These are phyloP conservation scores for Paxillus involutus DNA, from an alignment of 768 basidiomycete genomes.

Conservation along the genomic window DNA sequence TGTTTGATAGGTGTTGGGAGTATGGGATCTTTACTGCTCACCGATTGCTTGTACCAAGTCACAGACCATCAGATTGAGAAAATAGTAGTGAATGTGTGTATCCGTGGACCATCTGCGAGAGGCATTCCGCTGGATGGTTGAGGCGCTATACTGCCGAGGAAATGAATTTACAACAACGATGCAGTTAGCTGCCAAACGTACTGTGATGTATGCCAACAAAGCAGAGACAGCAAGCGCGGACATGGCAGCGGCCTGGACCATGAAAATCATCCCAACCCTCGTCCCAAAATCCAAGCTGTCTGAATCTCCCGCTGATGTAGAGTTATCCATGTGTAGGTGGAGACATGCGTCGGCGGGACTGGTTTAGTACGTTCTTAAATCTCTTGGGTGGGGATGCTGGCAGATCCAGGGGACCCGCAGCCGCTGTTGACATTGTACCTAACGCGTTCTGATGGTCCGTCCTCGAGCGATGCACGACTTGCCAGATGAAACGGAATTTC, in stretches of 20 bases:
- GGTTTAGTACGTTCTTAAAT: too few species aligned
- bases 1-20: background rate
- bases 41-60: conserved; percentile 36
- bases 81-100: conserved; percentile 36
- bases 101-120: conserved; percentile 29
- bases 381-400: too few species aligned
- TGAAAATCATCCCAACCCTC: conserved; percentile 31
- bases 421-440: too few species aligned
- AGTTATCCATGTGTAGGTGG: background rate
- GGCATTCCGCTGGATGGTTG: conserved; percentile 23
- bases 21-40: conserved; percentile 6
- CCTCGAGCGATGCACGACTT: too few species aligned
- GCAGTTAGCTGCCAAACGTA: conserved; percentile 8
- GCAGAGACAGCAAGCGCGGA: conserved; percentile 29
- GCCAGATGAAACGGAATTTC: too few species aligned
- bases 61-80: conserved; percentile 30
- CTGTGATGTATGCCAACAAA: conserved; percentile 30
- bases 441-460: too few species aligned
- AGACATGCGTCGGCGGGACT: background rate
- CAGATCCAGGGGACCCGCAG: too few species aligned
- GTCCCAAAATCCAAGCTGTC: conserved; percentile 17
- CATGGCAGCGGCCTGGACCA: conserved; percentile 28
- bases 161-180: background rate
- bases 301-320: too few species aligned
- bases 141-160: conserved; percentile 24